phyloP scores from a whole-genome alignment of 768 basidiomycete species.

The Asterophora parasitica region DNA sequence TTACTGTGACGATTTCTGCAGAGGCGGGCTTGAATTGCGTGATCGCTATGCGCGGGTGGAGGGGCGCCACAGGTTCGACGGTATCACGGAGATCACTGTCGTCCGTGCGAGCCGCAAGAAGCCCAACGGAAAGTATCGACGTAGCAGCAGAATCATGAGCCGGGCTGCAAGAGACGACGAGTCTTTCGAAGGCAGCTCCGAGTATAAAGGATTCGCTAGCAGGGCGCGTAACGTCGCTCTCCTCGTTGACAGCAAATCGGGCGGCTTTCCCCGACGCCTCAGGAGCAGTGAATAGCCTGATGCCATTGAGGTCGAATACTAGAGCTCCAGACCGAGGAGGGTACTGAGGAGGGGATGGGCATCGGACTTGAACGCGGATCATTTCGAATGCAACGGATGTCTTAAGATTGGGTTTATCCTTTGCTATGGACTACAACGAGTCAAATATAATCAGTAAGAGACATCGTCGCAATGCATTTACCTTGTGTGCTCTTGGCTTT shows the following conservation, averaged over 20 bases:
- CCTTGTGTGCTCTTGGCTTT: slow-evolving; percentile 1
- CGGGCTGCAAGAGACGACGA: slow-evolving; percentile 46
- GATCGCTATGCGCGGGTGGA: slow-evolving; percentile 33
- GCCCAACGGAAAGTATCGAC: slow-evolving; percentile 48
- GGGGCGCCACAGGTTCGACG: slow-evolving; percentile 13
- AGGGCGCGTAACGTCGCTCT: neutral
- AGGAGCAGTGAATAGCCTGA: slow-evolving; percentile 35
- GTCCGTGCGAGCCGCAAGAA: slow-evolving; percentile 25
- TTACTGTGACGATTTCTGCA: slow-evolving; percentile 13
- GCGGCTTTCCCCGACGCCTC: slow-evolving; percentile 19
- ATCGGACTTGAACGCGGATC: slow-evolving; percentile 65
- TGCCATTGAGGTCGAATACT: slow-evolving; percentile 55
- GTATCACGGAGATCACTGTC: neutral
- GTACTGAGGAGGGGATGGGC: slow-evolving; percentile 48
- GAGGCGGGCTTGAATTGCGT: slow-evolving; percentile 21
- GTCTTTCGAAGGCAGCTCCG: slow-evolving; percentile 37
- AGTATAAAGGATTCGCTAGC: slow-evolving; percentile 25
- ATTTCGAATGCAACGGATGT: slow-evolving; percentile 43
- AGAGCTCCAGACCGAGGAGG: slow-evolving; percentile 63
- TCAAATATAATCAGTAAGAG: neutral
- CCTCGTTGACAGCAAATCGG: slow-evolving; percentile 24
- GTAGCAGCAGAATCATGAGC: slow-evolving; percentile 35
- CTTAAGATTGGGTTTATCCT: slow-evolving; percentile 10
- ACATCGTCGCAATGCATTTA: neutral
- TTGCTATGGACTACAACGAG: slow-evolving; percentile 2